Evolutionary conservation across 2,329 filamentous ascomycete genomes (phyloP).

Genomic region (Aspergillus ibericus): DNA sequence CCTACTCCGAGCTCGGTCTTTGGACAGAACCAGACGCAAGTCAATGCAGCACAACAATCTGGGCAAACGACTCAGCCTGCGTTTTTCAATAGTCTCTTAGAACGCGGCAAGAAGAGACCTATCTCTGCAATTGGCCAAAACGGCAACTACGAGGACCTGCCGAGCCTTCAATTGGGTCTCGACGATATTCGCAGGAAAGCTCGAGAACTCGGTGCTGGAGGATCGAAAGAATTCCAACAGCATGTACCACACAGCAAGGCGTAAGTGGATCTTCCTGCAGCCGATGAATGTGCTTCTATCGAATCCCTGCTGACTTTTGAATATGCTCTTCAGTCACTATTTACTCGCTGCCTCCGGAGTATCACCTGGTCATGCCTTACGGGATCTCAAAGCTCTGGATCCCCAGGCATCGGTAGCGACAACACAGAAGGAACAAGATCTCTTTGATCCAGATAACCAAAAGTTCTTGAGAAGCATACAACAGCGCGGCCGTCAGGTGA

Average conservation of each 20-base stretch:
- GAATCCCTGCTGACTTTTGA: background rate
- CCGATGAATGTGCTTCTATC: background rate
- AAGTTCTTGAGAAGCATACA: constrained; percentile 83
- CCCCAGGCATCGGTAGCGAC: constrained; percentile 59
- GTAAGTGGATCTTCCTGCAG: constrained; percentile 37
- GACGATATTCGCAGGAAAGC: constrained; percentile 78
- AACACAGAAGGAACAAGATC: constrained; percentile 37
- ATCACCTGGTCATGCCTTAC: constrained; percentile 79
- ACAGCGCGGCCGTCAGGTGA: constrained; percentile 84
- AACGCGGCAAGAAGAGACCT: constrained; percentile 66
- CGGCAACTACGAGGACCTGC: constrained; percentile 70
- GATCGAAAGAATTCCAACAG: constrained; percentile 47
- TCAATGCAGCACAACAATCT: constrained; percentile 25
- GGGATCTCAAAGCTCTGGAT: constrained; percentile 80
- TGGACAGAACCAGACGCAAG: constrained; percentile 29
- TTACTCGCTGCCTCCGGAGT: constrained; percentile 91
- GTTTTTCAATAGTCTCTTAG: constrained; percentile 65
- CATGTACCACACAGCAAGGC: constrained; percentile 52
- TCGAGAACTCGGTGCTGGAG: constrained; percentile 72
- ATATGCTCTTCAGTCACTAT: constrained; percentile 66
- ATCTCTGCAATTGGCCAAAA: constrained; percentile 62
- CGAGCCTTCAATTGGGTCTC: constrained; percentile 84
- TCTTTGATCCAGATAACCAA: constrained; percentile 57
- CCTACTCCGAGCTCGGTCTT: constrained; percentile 26
- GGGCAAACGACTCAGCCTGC: constrained; percentile 51